These are phyloP conservation scores for Lasiosphaeriaceae sp. DNA, from an alignment of 495 filamentous ascomycete species.

Conservation along the genomic window DNA sequence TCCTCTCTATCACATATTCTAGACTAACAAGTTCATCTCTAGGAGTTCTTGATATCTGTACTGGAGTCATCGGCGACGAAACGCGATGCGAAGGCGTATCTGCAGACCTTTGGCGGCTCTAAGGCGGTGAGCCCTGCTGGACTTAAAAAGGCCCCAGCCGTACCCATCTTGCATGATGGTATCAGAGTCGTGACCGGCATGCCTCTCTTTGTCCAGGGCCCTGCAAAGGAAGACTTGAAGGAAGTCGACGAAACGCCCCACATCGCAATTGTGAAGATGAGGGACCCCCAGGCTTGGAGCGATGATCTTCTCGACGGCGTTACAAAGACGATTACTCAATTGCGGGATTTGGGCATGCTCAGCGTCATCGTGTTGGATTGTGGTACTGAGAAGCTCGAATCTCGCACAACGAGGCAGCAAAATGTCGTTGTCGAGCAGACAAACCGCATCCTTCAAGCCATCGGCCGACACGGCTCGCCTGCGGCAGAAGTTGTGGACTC, in stretches of 20 bases:
- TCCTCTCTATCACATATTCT: background rate
- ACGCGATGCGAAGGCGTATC: slow-evolving; percentile 83
- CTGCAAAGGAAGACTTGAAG: slow-evolving; percentile 22
- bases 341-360: slow-evolving; percentile 73
- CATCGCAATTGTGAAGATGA: slow-evolving; percentile 82
- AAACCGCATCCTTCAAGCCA: slow-evolving; percentile 67
- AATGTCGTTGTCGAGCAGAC: slow-evolving; percentile 59
- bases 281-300: slow-evolving; percentile 63
- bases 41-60: slow-evolving; percentile 83
- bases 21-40: background rate
- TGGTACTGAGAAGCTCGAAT: slow-evolving; percentile 36
- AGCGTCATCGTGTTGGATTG: slow-evolving; percentile 81
- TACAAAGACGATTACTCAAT: slow-evolving; percentile 76
- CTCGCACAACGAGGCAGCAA: slow-evolving; percentile 16
- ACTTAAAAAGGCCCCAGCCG: slow-evolving; percentile 9
- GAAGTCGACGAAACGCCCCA: slow-evolving; percentile 56
- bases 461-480: slow-evolving; percentile 61
- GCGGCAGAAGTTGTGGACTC: slow-evolving; percentile 68
- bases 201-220: slow-evolving; percentile 33
- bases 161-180: slow-evolving; percentile 30
- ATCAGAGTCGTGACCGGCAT: slow-evolving; percentile 32
- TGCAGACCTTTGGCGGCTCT: slow-evolving; percentile 66
- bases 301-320: slow-evolving; percentile 68
- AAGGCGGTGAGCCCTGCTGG: background rate
- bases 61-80: slow-evolving; percentile 82